Evolutionary conservation across 176 grass and related monocot genomes (phyloP).

Genomic region (Zea luxurians): DNA sequence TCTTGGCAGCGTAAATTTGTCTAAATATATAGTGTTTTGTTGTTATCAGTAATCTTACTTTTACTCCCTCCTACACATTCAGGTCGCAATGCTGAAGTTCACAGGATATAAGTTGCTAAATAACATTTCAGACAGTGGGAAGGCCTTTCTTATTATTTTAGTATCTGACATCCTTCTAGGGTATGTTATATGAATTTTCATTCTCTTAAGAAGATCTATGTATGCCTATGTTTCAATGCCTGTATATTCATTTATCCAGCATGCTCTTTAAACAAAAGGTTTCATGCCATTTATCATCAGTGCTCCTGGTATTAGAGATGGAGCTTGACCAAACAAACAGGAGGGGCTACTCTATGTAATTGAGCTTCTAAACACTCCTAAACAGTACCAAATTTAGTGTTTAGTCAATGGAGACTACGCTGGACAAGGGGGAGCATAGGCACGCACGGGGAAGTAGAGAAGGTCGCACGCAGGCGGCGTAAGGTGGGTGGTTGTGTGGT

Average conservation of each 20-base stretch:
- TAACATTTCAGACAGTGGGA: constrained; percentile 82
- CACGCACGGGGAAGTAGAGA: no score
- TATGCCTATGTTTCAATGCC: neutral
- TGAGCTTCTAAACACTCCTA: neutral
- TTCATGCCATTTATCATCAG: constrained; percentile 17
- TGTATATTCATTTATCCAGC: constrained; percentile 6
- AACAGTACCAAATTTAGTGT: no score
- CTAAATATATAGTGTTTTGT: constrained; percentile 18
- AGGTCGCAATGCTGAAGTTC: constrained; percentile 98
- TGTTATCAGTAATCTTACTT: constrained; percentile 36
- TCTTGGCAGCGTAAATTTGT: constrained; percentile 2
- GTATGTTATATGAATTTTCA: constrained; percentile 50
- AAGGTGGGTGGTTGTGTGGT: no score
- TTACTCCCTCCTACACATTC: constrained; percentile 22
- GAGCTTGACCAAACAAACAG: neutral
- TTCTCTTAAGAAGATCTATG: constrained; percentile 16
- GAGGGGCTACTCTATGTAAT: neutral
- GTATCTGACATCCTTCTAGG: constrained; percentile 88
- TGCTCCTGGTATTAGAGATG: neutral
- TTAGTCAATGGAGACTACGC: no score
- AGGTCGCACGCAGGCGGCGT: no score
- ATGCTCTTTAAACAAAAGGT: constrained; percentile 14
- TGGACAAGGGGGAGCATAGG: no score
- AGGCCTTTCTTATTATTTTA: constrained; percentile 92
- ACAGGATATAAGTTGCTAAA: constrained; percentile 96